Percentiles rank a stretch among this genome's conserved stretches.
Conservation (phyloP, 75 land plant species). For the Pinus albicaulis region DNA sequence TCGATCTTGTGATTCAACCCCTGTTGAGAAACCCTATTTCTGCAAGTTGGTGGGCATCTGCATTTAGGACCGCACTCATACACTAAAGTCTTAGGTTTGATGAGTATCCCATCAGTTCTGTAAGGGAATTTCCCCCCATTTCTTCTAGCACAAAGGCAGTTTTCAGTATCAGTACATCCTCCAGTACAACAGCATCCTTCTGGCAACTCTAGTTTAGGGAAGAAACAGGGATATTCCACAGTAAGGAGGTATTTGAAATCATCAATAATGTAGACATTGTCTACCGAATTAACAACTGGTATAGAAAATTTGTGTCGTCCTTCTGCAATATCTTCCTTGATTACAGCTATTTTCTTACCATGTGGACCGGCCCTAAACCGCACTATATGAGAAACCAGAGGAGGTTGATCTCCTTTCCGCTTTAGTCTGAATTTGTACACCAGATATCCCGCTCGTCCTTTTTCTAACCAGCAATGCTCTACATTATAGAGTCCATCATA, state of each 20-base stretch:
- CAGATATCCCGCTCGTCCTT: slow-evolving; percentile 62
- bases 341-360: not conserved
- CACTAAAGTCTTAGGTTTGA: slow-evolving; percentile 50
- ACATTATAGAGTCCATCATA: slow-evolving; percentile 86
- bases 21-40: slow-evolving; percentile 56
- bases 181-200: slow-evolving; percentile 53
- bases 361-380: slow-evolving; percentile 17
- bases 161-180: slow-evolving; percentile 21
- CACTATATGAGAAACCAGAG: slow-evolving; percentile 41
- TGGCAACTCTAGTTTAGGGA: not conserved
- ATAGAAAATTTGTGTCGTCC: slow-evolving; percentile 25
- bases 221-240: slow-evolving; percentile 9
- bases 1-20: slow-evolving; percentile 55
- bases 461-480: slow-evolving; percentile 34
- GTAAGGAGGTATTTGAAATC: slow-evolving; percentile 18
- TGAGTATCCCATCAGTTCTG: slow-evolving; percentile 43
- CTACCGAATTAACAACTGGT: slow-evolving; percentile 30
- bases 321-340: slow-evolving; percentile 27
- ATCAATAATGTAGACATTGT: slow-evolving; percentile 3
- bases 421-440: slow-evolving; percentile 70
- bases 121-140: slow-evolving; percentile 61
- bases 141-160: slow-evolving; percentile 19
- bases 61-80: slow-evolving; percentile 72
- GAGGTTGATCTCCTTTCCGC: slow-evolving; percentile 51
- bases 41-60: slow-evolving; percentile 50